Base-by-base conservation (phyloP, 169 alveolate genomes). In the Toxoplasma gondii region DNA sequence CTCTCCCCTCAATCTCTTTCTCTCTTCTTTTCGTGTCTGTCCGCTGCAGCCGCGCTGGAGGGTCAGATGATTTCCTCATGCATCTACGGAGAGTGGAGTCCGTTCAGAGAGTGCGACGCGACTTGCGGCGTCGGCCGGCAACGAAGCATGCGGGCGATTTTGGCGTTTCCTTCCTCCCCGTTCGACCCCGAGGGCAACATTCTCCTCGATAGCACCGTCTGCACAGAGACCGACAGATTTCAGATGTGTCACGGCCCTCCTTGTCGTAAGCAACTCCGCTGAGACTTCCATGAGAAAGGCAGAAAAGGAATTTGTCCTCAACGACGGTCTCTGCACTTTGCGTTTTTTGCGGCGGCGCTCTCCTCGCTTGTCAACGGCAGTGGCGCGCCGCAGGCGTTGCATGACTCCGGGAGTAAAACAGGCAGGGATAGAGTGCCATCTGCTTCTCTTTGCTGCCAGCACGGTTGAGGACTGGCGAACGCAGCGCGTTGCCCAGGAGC, bases 121-220 rank as follows among this genome's bases (percentile, higher is more conserved):
- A 92, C 95, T 10, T 96, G 97, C 54, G 97, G 96, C 80, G 91
- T 82, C n/a, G 97, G 97, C 5, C 44, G 96, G 88, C 41, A 94
- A 36, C 91, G 91, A 39, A 88, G 96, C 43, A 34, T 84, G 10
- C 94, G 96, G 1, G 93, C 78, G 19, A 91, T 94, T 69, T 91
- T 94, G 27, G 96, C 94, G 69, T 92, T 92, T 36, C 94, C 94
- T 1, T 81, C 41, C 38, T 81, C 86, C n/a, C 91, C 94, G 70
- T 78, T 34, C 41, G 74, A 64, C 74, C 49, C 84, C 39, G 94
- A 84, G 49, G 64, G 92, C 38, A 82, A 74, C 19, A 34, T 86
- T 39, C 58, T 29, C 10, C 81, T 36, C 38, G 91, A 34, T 41
- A 78, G 69, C 90, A 92, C 83, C 53, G 64, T 84, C 53, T 84